Evolutionary conservation across 1,284 basidiomycete species (phyloP), one percentile per base, ranked within the genome.

Genomic region (Trametes polyzona): DNA sequence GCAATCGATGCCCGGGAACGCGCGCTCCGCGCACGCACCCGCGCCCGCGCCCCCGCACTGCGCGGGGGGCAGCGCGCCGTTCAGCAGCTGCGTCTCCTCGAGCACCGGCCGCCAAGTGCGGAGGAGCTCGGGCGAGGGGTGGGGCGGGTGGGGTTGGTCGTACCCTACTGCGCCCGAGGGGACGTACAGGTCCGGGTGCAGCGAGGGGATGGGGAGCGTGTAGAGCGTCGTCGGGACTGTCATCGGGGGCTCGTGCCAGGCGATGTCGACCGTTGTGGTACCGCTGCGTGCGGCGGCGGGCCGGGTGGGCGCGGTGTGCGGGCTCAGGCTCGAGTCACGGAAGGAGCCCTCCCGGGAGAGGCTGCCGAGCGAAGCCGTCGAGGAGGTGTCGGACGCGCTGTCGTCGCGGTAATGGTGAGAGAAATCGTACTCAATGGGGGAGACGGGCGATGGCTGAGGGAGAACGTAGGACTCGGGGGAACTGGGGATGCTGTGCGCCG

Each of bases 41-140:
- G 23, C 33, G 7, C 42, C 30, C 4, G 17, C n/a, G 30, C n/a
- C n/a, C n/a, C n/a, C n/a, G n/a, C n/a, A n/a, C n/a, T n/a, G n/a
- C n/a, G n/a, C n/a, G n/a, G n/a, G n/a, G n/a, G n/a, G n/a, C n/a
- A n/a, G n/a, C n/a, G n/a, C n/a, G n/a, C n/a, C n/a, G n/a, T n/a
- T n/a, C n/a, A 58, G 43, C 29, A 54, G 42, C 16, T 24, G 52
- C 17, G 57, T 32, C 33, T 58, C 57, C 10, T 50, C 52, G 42
- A 58, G 43, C 36, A 50, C 33, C 24, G 57, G 57, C 47, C 52
- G 47, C 57, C 57, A 58, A 36, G 37, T 58, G 35, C 30, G 57
- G 14, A 55, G 17, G 32, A 58, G 42, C 42, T 58, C 47, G 26
- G 53, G 40, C 36, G 47, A 44, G 42, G 41, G 42, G 17, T 42